These are phyloP conservation scores for Mortierella sp. DNA, from an alignment of 371 early-diverging fungal genomes.

Conservation along the genomic window DNA sequence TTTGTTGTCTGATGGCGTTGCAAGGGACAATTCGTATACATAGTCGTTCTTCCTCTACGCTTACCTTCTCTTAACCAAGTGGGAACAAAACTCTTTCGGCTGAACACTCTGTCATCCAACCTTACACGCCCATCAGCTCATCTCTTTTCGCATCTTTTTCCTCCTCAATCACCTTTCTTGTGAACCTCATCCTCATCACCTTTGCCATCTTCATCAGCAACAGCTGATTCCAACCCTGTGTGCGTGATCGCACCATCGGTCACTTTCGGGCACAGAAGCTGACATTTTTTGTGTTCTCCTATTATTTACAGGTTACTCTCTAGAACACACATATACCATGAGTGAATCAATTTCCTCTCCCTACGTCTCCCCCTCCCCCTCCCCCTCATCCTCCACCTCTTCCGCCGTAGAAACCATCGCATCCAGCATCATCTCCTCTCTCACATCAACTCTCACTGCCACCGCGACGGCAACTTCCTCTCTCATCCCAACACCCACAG, in stretches of 20 bases:
- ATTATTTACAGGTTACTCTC: background rate
- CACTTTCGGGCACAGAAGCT: background rate
- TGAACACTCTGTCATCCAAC: background rate
- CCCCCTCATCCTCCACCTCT: slow-evolving; percentile 11
- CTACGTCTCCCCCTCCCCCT: background rate
- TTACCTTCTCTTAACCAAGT: background rate
- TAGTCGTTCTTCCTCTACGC: background rate
- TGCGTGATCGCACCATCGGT: background rate
- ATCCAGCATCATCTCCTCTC: slow-evolving; percentile 1
- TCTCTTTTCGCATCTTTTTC: background rate
- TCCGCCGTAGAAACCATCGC: slow-evolving; percentile 16
- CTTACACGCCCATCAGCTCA: background rate
- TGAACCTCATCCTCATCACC: background rate
- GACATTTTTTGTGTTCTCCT: background rate
- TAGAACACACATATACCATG: slow-evolving; percentile 7
- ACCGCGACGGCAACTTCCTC: slow-evolving; percentile 7
- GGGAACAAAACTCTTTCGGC: background rate
- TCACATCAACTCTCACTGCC: slow-evolving; percentile 20
- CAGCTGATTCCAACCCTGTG: background rate
- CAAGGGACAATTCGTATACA: background rate
- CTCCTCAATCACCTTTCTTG: background rate
- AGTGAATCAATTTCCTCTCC: slow-evolving; percentile 7
- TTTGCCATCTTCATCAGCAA: background rate
- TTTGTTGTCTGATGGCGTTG: background rate
- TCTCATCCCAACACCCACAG: slow-evolving; percentile 4